Conservation (phyloP, 306 rosid species). For the Rosa persica region DNA sequence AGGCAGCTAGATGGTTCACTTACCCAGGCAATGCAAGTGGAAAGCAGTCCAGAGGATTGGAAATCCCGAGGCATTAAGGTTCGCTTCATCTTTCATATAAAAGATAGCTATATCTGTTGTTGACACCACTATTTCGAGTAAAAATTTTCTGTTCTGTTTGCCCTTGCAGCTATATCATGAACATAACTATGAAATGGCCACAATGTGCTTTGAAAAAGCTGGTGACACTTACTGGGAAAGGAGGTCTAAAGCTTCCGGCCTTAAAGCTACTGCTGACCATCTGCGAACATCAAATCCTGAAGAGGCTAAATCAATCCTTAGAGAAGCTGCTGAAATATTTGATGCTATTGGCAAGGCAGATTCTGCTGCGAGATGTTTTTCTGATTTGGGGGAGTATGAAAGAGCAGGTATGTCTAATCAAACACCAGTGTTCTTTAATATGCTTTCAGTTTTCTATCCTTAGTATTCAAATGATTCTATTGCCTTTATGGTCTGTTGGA, state of each 20-base stretch:
- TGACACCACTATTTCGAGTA: background rate
- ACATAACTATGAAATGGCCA: conserved; percentile 67
- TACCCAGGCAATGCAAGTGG: conserved; percentile 49
- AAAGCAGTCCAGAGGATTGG: conserved; percentile 58
- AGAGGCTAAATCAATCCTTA: too few relatives aligned
- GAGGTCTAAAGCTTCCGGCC: conserved; percentile 64
- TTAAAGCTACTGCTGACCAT: too few relatives aligned
- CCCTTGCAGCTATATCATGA: conserved; percentile 54
- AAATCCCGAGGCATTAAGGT: conserved; percentile 57
- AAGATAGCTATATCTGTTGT: background rate
- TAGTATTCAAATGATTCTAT: too few relatives aligned
- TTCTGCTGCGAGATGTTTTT: conserved; percentile 53
- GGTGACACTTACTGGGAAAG: conserved; percentile 69
- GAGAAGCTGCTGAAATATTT: too few relatives aligned
- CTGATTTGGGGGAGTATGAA: conserved; percentile 53
- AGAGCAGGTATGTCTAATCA: conserved; percentile 50
- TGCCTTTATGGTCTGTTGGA: too few relatives aligned
- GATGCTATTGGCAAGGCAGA: conserved; percentile 4
- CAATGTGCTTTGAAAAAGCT: conserved; percentile 78
- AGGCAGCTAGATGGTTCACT: conserved; percentile 44
- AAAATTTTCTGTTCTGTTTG: background rate
- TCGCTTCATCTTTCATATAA: background rate
- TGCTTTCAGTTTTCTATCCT: too few relatives aligned
- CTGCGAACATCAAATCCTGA: too few relatives aligned
- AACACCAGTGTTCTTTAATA: too few relatives aligned